A percentile compares a stretch with the other conserved stretches of the same genome.
Evolutionary conservation across 2,329 filamentous ascomycete species (phyloP).

Genomic region (Aspergillus sp.): DNA sequence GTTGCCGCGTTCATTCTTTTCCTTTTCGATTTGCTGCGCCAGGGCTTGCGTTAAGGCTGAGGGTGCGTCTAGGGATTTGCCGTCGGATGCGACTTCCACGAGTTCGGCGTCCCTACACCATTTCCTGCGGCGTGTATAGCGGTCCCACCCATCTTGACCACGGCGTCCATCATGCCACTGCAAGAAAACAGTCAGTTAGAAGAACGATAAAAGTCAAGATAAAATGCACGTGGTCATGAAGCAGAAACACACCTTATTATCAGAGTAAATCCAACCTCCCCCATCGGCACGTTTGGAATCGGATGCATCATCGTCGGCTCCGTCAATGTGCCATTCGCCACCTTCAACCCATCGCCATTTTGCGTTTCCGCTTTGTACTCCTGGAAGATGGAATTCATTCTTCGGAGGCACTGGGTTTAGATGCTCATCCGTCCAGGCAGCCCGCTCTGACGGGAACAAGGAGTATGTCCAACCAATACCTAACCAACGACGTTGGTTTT

Average conservation of each 20-base stretch:
- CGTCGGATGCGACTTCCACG: slow-evolving; percentile 65
- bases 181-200: background rate
- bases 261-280: slow-evolving; percentile 94
- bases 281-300: slow-evolving; percentile 51
- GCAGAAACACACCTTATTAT: slow-evolving; percentile 72
- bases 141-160: slow-evolving; percentile 85
- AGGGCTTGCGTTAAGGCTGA: slow-evolving; percentile 30
- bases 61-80: slow-evolving; percentile 45
- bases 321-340: slow-evolving; percentile 84
- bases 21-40: slow-evolving; percentile 21
- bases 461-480: slow-evolving; percentile 93
- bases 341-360: slow-evolving; percentile 81
- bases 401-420: slow-evolving; percentile 75
- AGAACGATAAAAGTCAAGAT: background rate
- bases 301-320: slow-evolving; percentile 46
- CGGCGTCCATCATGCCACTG: slow-evolving; percentile 88
- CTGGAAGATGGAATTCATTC: slow-evolving; percentile 68
- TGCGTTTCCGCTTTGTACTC: slow-evolving; percentile 63
- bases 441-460: slow-evolving; percentile 84
- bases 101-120: slow-evolving; percentile 97
- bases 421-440: slow-evolving; percentile 95
- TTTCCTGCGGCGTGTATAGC: slow-evolving; percentile 88
- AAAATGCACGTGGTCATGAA: background rate
- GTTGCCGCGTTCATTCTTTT: slow-evolving; percentile 19
- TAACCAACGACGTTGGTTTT: slow-evolving; percentile 94